Percentiles rank a stretch among this genome's conserved stretches.
These are phyloP conservation scores for Thielaviopsis euricoi DNA, from an alignment of 2,329 filamentous ascomycete genomes.

Conservation along the genomic window DNA sequence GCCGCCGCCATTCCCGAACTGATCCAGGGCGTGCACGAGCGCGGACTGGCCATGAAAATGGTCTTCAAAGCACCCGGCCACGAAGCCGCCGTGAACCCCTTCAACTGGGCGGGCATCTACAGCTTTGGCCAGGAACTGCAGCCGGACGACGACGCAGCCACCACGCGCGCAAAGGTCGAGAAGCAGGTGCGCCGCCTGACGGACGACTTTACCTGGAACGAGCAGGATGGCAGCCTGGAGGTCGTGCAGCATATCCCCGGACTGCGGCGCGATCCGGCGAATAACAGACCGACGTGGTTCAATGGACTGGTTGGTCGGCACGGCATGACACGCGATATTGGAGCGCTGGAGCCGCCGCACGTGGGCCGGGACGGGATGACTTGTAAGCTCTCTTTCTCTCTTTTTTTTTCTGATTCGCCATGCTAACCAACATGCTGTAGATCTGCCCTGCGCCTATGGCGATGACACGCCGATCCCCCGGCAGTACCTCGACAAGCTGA, in stretches of 20 bases:
- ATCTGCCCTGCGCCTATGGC: constrained; percentile 13
- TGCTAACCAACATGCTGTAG: background rate
- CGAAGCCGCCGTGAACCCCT: constrained; percentile 13
- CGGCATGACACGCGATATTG: constrained; percentile 13
- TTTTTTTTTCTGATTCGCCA: too few relatives aligned
- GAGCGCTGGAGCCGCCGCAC: constrained; percentile 12
- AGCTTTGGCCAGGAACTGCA: constrained; percentile 18
- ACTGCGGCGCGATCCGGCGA: constrained; percentile 9
- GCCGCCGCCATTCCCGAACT: constrained; percentile 12
- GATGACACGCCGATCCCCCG: constrained; percentile 11
- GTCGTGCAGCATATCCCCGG: constrained; percentile 13
- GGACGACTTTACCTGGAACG: constrained; percentile 11
- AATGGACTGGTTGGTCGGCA: constrained; percentile 13
- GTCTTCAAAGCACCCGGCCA: constrained; percentile 13
- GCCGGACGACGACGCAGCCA: constrained; percentile 7
- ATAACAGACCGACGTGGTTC: constrained; percentile 12
- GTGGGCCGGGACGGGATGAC: constrained; percentile 13
- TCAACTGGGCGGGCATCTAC: constrained; percentile 15
- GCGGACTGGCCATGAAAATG: constrained; percentile 14
- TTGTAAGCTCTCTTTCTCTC: constrained; percentile 3
- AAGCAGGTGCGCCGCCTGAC: constrained; percentile 12
- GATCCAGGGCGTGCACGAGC: constrained; percentile 11
- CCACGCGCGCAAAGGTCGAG: constrained; percentile 9
- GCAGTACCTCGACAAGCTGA: constrained; percentile 10
- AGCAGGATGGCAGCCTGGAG: constrained; percentile 11